Percentiles rank a stretch among this genome's conserved stretches.
phyloP scores from a whole-genome alignment of 495 filamentous ascomycete genomes.

The Pseudomonodictys pantanalensis region DNA sequence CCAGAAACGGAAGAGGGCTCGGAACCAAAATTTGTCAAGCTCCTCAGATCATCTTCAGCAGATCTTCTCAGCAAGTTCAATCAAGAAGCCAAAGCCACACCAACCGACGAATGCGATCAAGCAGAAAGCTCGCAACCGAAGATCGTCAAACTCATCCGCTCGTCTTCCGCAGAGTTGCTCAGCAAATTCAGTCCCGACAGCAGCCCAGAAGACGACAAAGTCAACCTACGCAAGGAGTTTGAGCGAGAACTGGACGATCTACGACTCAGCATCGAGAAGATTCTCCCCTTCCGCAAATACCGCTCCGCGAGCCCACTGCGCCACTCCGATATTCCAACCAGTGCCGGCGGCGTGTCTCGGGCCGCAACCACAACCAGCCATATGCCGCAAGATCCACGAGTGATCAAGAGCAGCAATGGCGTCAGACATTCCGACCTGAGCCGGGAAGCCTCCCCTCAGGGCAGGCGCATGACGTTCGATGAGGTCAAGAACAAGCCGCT shows the following conservation, averaged over 20 bases:
- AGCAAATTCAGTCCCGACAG: constrained; percentile 17
- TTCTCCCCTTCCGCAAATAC: constrained; percentile 7
- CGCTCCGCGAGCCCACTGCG: constrained; percentile 14
- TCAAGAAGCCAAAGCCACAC: no score
- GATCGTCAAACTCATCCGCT: background rate
- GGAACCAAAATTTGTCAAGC: background rate
- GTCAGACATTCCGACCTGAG: no score
- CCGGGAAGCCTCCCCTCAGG: no score
- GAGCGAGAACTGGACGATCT: constrained; percentile 11
- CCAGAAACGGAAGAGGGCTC: background rate
- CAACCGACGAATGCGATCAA: no score
- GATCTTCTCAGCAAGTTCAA: constrained; percentile 16
- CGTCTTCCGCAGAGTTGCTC: constrained; percentile 14
- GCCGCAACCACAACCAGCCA: background rate
- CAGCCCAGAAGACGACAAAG: constrained; percentile 8
- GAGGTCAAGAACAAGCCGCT: constrained; percentile 29
- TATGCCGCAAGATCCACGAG: background rate
- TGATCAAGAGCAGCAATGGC: background rate
- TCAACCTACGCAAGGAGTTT: background rate
- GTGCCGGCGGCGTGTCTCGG: background rate
- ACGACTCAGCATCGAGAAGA: background rate
- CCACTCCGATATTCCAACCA: background rate
- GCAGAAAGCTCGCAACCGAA: background rate
- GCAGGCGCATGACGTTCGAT: constrained; percentile 11
- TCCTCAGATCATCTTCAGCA: constrained; percentile 1